Evolutionary conservation across 2,329 filamentous ascomycete species (phyloP).

Genomic region (Botrytis hyacinthi): DNA sequence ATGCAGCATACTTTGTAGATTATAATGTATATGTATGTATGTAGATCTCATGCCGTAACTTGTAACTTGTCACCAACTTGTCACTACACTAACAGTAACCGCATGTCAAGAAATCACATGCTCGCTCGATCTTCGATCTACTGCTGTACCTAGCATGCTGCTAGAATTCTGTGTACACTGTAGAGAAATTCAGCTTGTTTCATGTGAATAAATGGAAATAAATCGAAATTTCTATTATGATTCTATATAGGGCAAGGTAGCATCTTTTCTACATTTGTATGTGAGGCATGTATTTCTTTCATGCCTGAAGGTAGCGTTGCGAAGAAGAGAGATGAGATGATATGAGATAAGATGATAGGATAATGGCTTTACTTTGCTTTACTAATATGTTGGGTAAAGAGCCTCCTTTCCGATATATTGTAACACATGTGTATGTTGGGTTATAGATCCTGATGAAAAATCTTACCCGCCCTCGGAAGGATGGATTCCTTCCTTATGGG

Average conservation of each 20-base stretch:
- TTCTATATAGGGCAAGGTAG: background rate
- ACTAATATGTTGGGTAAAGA: background rate
- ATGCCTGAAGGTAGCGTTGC: background rate
- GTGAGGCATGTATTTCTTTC: background rate
- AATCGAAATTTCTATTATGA: background rate
- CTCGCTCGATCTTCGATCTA: background rate
- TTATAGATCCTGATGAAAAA: background rate
- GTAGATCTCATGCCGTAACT: background rate
- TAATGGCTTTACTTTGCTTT: background rate
- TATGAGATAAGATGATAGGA: background rate
- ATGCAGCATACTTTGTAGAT: background rate
- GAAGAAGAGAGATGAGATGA: background rate
- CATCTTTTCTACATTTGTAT: background rate
- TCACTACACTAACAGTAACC: background rate
- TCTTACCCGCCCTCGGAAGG: constrained; percentile 9
- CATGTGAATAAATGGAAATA: background rate
- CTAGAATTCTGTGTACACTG: background rate
- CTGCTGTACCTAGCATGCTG: background rate
- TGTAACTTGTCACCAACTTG: background rate
- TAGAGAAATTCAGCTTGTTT: background rate
- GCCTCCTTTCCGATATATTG: background rate
- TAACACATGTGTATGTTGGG: background rate
- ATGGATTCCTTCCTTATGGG: background rate
- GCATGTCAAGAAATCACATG: background rate
- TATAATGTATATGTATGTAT: background rate